phyloP scores from a whole-genome alignment of 805 yeast genomes.

The Millerozyma acaciae region DNA sequence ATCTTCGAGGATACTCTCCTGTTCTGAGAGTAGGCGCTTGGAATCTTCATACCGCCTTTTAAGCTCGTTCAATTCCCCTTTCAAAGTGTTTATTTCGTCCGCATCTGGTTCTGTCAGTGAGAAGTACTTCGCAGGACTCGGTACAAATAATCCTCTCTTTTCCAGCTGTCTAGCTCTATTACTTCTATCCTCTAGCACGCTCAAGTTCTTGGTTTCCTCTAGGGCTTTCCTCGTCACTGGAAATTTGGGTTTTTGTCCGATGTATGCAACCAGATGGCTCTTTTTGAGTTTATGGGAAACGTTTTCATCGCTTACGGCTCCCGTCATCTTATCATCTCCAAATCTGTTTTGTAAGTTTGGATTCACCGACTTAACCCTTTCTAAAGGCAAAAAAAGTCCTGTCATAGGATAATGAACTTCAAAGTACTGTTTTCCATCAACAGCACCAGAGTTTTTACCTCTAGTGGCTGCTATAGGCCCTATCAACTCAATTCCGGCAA shows the following conservation, averaged over 20 bases:
- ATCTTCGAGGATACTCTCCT: constrained; percentile 44
- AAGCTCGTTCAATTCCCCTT: constrained; percentile 19
- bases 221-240: too few relatives aligned
- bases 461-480: constrained; percentile 52
- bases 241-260: too few relatives aligned
- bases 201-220: too few relatives aligned
- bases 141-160: too few relatives aligned
- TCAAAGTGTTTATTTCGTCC: constrained; percentile 11
- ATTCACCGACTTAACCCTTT: constrained; percentile 35
- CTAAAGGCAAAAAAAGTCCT: constrained; percentile 72
- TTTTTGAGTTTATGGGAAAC: too few relatives aligned
- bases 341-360: constrained; percentile 22
- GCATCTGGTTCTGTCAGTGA: constrained; percentile 1
- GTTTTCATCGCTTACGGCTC: constrained; percentile 20
- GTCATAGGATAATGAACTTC: constrained; percentile 57
- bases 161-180: too few relatives aligned
- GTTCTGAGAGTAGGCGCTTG: constrained; percentile 35
- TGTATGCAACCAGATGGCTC: too few relatives aligned
- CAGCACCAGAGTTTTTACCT: constrained; percentile 88
- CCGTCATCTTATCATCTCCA: constrained; percentile 17
- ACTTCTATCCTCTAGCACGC: too few relatives aligned
- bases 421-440: constrained; percentile 68
- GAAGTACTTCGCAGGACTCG: too few relatives aligned
- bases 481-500: constrained; percentile 84
- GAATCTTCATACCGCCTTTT: constrained; percentile 20